phyloP scores from a whole-genome alignment of 2,329 filamentous ascomycete species.

The Paecilomyces dactylethromorphus region DNA sequence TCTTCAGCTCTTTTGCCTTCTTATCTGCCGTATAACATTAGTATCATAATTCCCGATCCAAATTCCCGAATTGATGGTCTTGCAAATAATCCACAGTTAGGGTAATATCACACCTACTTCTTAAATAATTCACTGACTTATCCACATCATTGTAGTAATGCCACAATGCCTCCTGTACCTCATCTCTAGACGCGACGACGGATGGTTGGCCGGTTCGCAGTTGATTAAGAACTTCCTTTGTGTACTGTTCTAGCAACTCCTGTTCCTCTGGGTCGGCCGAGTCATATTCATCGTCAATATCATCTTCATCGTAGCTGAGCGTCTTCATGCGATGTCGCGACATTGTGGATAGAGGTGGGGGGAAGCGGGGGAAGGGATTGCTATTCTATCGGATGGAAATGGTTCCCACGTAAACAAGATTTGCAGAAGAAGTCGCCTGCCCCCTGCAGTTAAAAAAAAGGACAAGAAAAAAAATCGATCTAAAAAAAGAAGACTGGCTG shows the following conservation, averaged over 20 bases:
- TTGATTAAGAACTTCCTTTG: conserved; percentile 57
- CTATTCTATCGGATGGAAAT: background rate
- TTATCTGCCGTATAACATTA: conserved; percentile 17
- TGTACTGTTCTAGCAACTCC: conserved; percentile 59
- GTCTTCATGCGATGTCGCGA: conserved; percentile 41
- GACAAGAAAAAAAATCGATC: background rate
- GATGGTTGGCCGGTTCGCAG: conserved; percentile 56
- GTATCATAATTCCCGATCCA: background rate
- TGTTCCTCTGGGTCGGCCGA: conserved; percentile 38
- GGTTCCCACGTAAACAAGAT: background rate
- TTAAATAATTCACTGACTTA: conserved; percentile 75
- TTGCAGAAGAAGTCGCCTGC: background rate
- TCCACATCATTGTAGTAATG: conserved; percentile 92
- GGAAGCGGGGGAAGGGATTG: background rate
- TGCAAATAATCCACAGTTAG: background rate
- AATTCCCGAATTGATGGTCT: background rate
- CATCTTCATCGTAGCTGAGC: conserved; percentile 37
- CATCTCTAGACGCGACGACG: conserved; percentile 56
- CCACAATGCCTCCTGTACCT: conserved; percentile 88
- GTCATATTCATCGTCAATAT: conserved; percentile 34
- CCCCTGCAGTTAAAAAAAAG: background rate
- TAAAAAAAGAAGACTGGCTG: background rate
- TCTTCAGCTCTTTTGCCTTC: conserved; percentile 30
- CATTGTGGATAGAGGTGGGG: conserved; percentile 22
- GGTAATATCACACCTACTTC: conserved; percentile 44